Evolutionary conservation across 2,329 filamentous ascomycete species (phyloP), one percentile per base, ranked within the genome.

Genomic region (Exophiala xenobiotica): DNA sequence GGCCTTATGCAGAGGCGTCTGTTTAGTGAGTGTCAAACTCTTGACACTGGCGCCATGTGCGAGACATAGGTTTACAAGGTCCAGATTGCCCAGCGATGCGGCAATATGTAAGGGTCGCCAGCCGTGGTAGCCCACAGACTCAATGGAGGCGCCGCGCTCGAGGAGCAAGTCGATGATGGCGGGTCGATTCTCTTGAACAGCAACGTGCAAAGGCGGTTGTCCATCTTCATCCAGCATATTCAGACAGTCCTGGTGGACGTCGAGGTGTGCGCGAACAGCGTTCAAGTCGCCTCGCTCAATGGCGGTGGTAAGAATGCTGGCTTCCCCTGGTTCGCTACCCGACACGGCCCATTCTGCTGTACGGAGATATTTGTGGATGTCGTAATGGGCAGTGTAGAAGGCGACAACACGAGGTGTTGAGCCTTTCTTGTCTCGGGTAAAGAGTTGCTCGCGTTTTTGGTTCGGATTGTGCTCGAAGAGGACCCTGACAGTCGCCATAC

Each of bases 101-200:
- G 58, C 60, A 18, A 63, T 56, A 47, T 63, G 59, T 4, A 62
- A 27, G 12, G 60, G 50, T 16, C 44, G 51, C 56, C 57, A 60
- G 20, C 54, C 56, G 39, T 62, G 54, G 42, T 60, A 59, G 24
- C 61, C 60, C 8, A 19, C 33, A 11, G 40, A 29, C 19, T 60
- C 51, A 24, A 64, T 55, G 3, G 58, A 57, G 5, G 57, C 55
- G 4, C 58, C 58, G 4, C 37, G 43, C n/a, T 49, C 18, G n/a
- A 64, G 49, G 6, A 64, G 50, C 12, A 61, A 43, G 12, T 54
- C 42, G 6, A 59, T 46, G 9, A 61, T 56, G 2, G 37, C 37
- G n/a, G 12, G 23, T 9, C 52, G 49, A 0, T 44, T 46, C 26
- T 57, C 50, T 29, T 61, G 51, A 11, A 61, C 12, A 3, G 56